Evolutionary conservation across 805 yeast genomes (phyloP), one percentile per base, ranked within the genome.

Genomic region (Barnettozyma botsteinii): DNA sequence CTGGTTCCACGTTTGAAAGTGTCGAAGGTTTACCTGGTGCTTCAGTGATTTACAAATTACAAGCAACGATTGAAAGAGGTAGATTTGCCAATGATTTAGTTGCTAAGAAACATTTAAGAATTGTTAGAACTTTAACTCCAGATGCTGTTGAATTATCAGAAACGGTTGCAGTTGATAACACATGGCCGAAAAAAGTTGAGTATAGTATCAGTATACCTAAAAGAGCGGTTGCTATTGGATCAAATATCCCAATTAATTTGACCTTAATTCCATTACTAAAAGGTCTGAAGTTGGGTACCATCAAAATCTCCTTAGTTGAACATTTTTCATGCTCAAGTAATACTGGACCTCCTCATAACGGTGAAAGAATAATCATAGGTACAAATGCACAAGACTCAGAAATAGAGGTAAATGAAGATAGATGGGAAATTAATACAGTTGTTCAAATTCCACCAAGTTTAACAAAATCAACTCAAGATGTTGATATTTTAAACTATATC

Each of bases 101-200:
- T 7, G 71, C 88, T 14, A 79, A 77, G 50, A 85, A 79, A 60
- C 87, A 81, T 53, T 48, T 93, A 3, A 76, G 95, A 45, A 79
- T 93, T 9, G 77, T 93, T 10, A 73, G 98, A 53, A 91, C 98
- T 0, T 64, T 91, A 43, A 79, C 95, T 2, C 75, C 95, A 1
- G 98, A 91, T 59, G 75, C 94, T 1, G 74, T 85, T 4, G 98
- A 93, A 53, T 67, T 88, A 19, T 73, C 94, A 0, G 97, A 91
- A 60, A 86, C 98, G 0, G 85, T 89, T 51, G 85, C 95, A 0
- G 94, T 91, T 24, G 96, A 88, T 56, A 91, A 91, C 58, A 81
- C 89, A 1, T 91, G 98, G 98, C 97, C 98, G 3, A 68, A 79
- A 33, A 93, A 93, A 57, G 86, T 91, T 24, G 97, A 91, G 55